A percentile compares a stretch with the other conserved stretches of the same genome.
phyloP scores from a whole-genome alignment of 768 basidiomycete genomes.

The Piloderma croceum region DNA sequence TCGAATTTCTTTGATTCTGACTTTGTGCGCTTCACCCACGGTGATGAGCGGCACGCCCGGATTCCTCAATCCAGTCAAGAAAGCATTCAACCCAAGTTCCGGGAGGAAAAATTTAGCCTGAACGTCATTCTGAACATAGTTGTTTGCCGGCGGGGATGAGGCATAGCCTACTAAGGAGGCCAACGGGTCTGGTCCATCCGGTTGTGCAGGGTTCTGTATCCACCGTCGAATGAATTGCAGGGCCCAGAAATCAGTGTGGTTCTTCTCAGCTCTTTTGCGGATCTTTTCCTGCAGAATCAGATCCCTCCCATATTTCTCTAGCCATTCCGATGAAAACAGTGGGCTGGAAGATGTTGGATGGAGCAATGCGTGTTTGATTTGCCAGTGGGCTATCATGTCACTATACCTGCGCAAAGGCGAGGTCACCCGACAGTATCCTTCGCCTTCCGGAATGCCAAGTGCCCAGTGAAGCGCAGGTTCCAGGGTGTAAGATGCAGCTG shows the following conservation, averaged over 20 bases:
- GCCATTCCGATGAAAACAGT: slow-evolving; percentile 41
- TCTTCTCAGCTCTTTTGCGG: slow-evolving; percentile 23
- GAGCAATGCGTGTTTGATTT: slow-evolving; percentile 76
- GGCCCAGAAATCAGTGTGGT: slow-evolving; percentile 31
- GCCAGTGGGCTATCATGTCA: slow-evolving; percentile 88
- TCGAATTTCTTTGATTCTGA: too few species aligned
- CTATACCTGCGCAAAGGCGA: slow-evolving; percentile 82
- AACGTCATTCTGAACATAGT: background rate
- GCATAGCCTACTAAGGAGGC: slow-evolving; percentile 20
- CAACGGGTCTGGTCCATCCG: slow-evolving; percentile 20
- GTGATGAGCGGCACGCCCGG: too few species aligned
- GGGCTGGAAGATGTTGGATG: slow-evolving; percentile 30
- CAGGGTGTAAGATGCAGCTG: slow-evolving; percentile 40
- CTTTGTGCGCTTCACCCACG: too few species aligned
- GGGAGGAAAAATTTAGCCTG: background rate
- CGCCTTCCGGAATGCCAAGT: slow-evolving; percentile 63
- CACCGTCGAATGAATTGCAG: slow-evolving; percentile 34
- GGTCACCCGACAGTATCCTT: slow-evolving; percentile 81
- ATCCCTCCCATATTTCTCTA: slow-evolving; percentile 39
- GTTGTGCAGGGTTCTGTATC: slow-evolving; percentile 21
- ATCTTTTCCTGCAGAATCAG: slow-evolving; percentile 33
- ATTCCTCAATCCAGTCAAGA: too few species aligned
- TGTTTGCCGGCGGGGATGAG: too few species aligned
- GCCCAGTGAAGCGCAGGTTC: slow-evolving; percentile 59
- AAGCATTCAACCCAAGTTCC: background rate